phyloP scores from a whole-genome alignment of 1,139 yeast genomes.

The Magnusiomyces tetraspermus region DNA sequence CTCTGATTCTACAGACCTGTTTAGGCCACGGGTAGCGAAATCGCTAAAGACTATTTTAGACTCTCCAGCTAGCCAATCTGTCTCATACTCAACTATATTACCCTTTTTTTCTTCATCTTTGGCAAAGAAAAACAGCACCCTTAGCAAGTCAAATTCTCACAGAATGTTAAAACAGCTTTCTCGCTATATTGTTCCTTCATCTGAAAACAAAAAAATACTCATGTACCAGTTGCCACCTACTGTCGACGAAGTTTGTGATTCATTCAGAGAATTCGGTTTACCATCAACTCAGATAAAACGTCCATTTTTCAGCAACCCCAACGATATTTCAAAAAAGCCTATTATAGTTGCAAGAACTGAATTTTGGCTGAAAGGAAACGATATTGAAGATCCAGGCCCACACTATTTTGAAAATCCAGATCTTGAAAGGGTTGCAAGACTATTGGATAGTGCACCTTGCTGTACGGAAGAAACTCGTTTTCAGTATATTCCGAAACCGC shows the following conservation, averaged over 20 bases:
- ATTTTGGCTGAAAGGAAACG: slow-evolving; percentile 35
- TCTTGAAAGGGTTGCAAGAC: slow-evolving; percentile 7
- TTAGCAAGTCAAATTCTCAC: background rate
- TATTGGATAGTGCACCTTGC: background rate
- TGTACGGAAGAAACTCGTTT: slow-evolving; percentile 1
- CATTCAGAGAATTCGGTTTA: slow-evolving; percentile 39
- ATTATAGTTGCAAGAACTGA: slow-evolving; percentile 59
- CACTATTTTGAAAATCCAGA: slow-evolving; percentile 18
- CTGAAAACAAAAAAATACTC: background rate
- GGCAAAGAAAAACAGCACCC: background rate
- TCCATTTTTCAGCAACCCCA: slow-evolving; percentile 50
- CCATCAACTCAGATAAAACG: slow-evolving; percentile 48
- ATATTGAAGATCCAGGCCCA: slow-evolving; percentile 19
- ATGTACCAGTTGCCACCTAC: slow-evolving; percentile 17
- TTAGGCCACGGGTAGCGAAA: background rate
- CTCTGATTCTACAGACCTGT: background rate
- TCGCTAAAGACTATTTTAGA: too few species aligned
- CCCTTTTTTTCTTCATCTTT: background rate
- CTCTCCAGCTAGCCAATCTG: background rate
- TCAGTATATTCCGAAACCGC: slow-evolving; percentile 29
- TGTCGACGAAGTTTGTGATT: slow-evolving; percentile 27
- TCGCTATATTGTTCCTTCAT: background rate
- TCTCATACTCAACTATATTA: background rate
- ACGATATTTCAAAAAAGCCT: slow-evolving; percentile 47
- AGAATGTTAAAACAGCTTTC: background rate